A percentile compares a stretch with the other conserved stretches of the same genome.
Conservation (phyloP, 345 rosid genomes). For the Laguncularia racemosa region DNA sequence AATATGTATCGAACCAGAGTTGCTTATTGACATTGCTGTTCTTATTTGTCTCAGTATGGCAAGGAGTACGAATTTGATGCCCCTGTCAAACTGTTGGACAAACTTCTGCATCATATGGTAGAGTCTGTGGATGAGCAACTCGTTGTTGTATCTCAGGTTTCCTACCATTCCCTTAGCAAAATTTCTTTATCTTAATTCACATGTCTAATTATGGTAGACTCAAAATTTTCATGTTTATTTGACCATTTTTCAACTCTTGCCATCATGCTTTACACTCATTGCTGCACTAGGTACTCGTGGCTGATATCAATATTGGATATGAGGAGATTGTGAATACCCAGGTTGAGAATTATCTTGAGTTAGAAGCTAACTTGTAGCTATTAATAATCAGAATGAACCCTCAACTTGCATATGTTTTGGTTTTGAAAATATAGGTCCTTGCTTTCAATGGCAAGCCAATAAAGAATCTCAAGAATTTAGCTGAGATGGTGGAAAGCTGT, state of each 20-base stretch:
- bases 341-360: conserved; percentile 26
- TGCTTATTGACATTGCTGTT: neutral
- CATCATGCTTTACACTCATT: neutral
- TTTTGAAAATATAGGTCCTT: conserved; percentile 44
- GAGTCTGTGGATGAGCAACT: conserved; percentile 78
- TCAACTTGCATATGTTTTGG: no score
- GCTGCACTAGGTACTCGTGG: conserved; percentile 70
- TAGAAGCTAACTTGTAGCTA: neutral
- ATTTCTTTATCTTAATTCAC: neutral
- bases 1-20: conserved; percentile 1
- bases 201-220: no score
- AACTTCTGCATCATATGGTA: conserved; percentile 87
- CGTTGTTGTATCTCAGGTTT: conserved; percentile 87
- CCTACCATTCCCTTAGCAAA: conserved; percentile 6
- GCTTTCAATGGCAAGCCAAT: conserved; percentile 84
- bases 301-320: conserved; percentile 88
- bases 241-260: neutral
- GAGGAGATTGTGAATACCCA: conserved; percentile 92
- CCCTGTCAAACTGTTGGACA: conserved; percentile 84
- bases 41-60: conserved; percentile 55
- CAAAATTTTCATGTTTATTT: neutral
- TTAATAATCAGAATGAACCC: no score
- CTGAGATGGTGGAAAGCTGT: conserved; percentile 77
- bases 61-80: conserved; percentile 96
- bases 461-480: conserved; percentile 74